These are phyloP conservation scores for Hypoxylon rickii DNA, from an alignment of 495 filamentous ascomycete genomes.

Conservation along the genomic window DNA sequence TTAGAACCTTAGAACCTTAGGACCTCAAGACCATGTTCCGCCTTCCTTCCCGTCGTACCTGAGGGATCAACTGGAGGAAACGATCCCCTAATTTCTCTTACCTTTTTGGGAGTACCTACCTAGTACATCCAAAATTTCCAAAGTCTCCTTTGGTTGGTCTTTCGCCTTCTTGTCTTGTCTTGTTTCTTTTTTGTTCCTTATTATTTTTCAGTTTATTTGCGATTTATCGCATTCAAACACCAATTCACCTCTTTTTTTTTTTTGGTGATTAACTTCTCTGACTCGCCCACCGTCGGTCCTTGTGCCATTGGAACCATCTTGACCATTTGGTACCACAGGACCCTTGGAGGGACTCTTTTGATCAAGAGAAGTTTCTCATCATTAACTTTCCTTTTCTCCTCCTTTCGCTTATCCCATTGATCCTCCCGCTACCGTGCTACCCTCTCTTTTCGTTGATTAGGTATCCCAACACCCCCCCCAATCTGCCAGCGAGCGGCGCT, in stretches of 20 bases:
- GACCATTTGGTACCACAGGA: neutral
- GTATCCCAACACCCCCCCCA: neutral
- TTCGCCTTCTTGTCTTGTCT: neutral
- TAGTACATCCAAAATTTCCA: no score
- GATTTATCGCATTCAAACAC: neutral
- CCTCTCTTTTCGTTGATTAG: neutral
- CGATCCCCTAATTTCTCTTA: no score
- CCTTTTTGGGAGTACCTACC: no score
- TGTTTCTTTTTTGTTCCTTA: neutral
- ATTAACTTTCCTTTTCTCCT: neutral
- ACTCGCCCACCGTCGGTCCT: neutral
- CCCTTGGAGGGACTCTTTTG: neutral
- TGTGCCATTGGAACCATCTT: neutral
- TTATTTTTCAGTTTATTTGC: neutral
- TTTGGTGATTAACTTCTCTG: neutral
- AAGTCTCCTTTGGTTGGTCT: neutral
- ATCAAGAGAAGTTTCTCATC: neutral
- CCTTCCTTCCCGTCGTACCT: no score
- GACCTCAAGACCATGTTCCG: no score
- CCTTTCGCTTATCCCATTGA: conserved; percentile 5
- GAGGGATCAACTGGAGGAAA: no score
- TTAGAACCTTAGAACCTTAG: no score
- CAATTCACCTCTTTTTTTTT: conserved; percentile 3
- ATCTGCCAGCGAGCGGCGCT: conserved; percentile 25
- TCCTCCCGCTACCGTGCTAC: no score